phyloP scores from a whole-genome alignment of 2,329 filamentous ascomycete species.

The Epichloe festucae region DNA sequence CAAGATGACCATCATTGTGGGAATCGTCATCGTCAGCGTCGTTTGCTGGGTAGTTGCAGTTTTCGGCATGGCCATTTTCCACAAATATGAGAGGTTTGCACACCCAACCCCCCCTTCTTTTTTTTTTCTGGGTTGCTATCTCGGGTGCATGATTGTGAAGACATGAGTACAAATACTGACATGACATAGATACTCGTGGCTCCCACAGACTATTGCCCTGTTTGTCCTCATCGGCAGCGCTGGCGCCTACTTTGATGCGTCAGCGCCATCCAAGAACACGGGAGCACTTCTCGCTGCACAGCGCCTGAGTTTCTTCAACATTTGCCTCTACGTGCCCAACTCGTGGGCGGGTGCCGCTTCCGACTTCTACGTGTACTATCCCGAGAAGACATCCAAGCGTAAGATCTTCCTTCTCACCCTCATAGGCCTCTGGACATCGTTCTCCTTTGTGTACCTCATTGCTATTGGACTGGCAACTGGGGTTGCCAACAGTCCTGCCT shows the following conservation, averaged over 20 bases:
- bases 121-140: too few species aligned
- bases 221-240: constrained; percentile 59
- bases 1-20: constrained; percentile 57
- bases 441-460: constrained; percentile 60
- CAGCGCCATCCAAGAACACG: constrained; percentile 42
- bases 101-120: too few species aligned
- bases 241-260: constrained; percentile 49
- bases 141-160: neutral
- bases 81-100: constrained; percentile 50
- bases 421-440: constrained; percentile 43
- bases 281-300: constrained; percentile 51
- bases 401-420: constrained; percentile 60
- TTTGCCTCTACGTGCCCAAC: constrained; percentile 42
- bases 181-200: constrained; percentile 22
- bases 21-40: constrained; percentile 63
- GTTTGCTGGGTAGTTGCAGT: constrained; percentile 61
- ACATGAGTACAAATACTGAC: neutral
- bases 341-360: constrained; percentile 60
- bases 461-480: constrained; percentile 40
- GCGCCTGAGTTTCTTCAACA: constrained; percentile 53
- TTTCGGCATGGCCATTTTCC: constrained; percentile 42
- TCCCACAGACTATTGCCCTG: constrained; percentile 60
- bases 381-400: constrained; percentile 40
- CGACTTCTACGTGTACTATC: constrained; percentile 74
- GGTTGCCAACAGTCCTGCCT: constrained; percentile 33